Base-by-base conservation (phyloP, 176 grass and related monocot species). In the Eleusine indica region DNA sequence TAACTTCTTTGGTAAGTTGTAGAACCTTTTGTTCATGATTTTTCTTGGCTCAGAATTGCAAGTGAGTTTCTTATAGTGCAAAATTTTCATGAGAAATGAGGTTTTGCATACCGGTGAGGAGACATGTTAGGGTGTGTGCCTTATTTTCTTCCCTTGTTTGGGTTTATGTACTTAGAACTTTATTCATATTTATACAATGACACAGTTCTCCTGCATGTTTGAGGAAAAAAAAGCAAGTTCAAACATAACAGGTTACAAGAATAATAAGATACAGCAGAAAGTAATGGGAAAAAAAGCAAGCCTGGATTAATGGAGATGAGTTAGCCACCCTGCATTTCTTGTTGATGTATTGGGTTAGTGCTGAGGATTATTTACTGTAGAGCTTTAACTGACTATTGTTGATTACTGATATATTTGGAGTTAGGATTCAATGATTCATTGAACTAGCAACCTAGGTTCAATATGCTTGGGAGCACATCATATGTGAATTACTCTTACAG, bases 321-420 rank as follows among this genome's bases (percentile, higher is more conserved):
- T 6, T 9, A 58, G 52, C 16, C 16, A 56, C 51, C 16, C 1
- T 52, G 54, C 4, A 21, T 5, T 42, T 69, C 60, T 17, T 32
- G 21, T 61, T 70, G 83, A 77, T 77, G 49, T 37, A 60, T 28
- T 35, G 32, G 32, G 2, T 35, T 35, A 35, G 32, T 1, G 32
- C 32, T 35, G 32, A 68, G 75, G 49, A 25, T 37, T 52, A 43
- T 22, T 60, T 81, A 75, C 42, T 43, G 61, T 69, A 11, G 56
- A 56, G 65, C 30, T 38, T 69, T 82, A 41, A 61, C 52, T 74
- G 40, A 80, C 49, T 51, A 39, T 41, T 68, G 68, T 21, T 40
- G 19, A 64, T 67, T 68, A 68, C 35, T 79, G 25, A 38, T 74
- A 71, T 48, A 19, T 51, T 84, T 60, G 48, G 73, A 66, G 70